phyloP scores from a whole-genome alignment of 495 filamentous ascomycete species.

The Annulohypoxylon bovei region DNA sequence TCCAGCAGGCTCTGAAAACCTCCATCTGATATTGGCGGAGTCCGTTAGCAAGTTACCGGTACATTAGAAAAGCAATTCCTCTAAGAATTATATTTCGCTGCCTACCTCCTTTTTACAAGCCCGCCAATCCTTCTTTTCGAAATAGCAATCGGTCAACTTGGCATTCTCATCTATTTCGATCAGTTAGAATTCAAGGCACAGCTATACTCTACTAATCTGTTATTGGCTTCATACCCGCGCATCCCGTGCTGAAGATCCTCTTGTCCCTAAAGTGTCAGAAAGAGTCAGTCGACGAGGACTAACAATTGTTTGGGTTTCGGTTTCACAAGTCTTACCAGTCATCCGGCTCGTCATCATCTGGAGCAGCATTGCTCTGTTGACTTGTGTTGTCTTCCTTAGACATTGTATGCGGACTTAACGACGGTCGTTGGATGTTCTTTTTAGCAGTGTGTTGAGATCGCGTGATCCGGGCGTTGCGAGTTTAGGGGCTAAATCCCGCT shows the following conservation, averaged over 20 bases:
- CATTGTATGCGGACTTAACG: slow-evolving; percentile 48
- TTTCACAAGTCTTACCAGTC: slow-evolving; percentile 74
- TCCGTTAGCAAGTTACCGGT: slow-evolving; percentile 27
- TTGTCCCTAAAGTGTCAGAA: slow-evolving; percentile 69
- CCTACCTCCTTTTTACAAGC: slow-evolving; percentile 88
- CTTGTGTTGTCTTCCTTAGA: slow-evolving; percentile 60
- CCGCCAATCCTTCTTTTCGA: slow-evolving; percentile 96
- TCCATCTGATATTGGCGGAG: slow-evolving; percentile 75
- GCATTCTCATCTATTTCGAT: slow-evolving; percentile 76
- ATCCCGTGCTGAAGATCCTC: slow-evolving; percentile 96
- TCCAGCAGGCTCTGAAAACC: slow-evolving; percentile 91
- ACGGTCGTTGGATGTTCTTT: not conserved
- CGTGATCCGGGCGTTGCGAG: slow-evolving; percentile 12
- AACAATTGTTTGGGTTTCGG: not conserved
- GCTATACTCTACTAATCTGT: slow-evolving; percentile 7
- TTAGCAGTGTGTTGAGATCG: slow-evolving; percentile 4
- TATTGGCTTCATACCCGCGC: slow-evolving; percentile 69
- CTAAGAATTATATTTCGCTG: not conserved
- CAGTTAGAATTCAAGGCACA: no score
- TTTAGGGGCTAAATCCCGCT: slow-evolving; percentile 25
- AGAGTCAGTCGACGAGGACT: slow-evolving; percentile 16
- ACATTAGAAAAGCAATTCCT: slow-evolving; percentile 1
- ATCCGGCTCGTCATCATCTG: slow-evolving; percentile 87
- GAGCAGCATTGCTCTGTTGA: slow-evolving; percentile 50
- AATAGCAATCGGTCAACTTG: slow-evolving; percentile 95